Evolutionary conservation across 805 yeast species (phyloP).

Genomic region (Diddensiella santjacobensis): DNA sequence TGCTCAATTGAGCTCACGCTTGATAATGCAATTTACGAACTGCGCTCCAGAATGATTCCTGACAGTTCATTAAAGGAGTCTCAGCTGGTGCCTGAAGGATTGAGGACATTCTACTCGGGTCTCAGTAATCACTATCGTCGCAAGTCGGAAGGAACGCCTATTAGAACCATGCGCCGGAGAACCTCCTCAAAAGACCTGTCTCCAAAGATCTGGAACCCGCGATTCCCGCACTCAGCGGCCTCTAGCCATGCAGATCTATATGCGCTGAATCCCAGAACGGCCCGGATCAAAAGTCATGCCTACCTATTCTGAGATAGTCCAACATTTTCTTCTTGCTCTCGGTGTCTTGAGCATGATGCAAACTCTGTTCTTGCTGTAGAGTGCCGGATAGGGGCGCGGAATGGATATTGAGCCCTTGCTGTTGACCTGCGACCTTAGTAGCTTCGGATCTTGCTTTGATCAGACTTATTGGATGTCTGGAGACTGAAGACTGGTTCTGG

Average conservation of each 20-base stretch:
- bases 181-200: constrained; percentile 13
- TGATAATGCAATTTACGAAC: constrained; percentile 68
- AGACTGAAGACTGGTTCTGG: background rate
- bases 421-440: background rate
- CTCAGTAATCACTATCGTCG: constrained; percentile 11
- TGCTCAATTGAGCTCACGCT: constrained; percentile 86
- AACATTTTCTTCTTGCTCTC: background rate
- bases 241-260: constrained; percentile 15
- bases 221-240: constrained; percentile 15
- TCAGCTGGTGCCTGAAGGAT: background rate
- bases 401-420: background rate
- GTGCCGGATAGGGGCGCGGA: background rate
- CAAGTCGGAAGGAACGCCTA: constrained; percentile 14
- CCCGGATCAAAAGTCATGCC: constrained; percentile 1
- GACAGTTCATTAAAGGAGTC: background rate
- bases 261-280: constrained; percentile 5
- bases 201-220: constrained; percentile 15
- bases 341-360: background rate
- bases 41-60: constrained; percentile 40
- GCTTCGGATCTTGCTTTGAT: background rate
- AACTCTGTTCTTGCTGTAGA: background rate
- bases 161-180: constrained; percentile 8
- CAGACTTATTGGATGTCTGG: background rate
- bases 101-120: background rate
- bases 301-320: background rate